phyloP scores from a whole-genome alignment of 139 green algal species.

The Chlamydomonas asymmetrica region DNA sequence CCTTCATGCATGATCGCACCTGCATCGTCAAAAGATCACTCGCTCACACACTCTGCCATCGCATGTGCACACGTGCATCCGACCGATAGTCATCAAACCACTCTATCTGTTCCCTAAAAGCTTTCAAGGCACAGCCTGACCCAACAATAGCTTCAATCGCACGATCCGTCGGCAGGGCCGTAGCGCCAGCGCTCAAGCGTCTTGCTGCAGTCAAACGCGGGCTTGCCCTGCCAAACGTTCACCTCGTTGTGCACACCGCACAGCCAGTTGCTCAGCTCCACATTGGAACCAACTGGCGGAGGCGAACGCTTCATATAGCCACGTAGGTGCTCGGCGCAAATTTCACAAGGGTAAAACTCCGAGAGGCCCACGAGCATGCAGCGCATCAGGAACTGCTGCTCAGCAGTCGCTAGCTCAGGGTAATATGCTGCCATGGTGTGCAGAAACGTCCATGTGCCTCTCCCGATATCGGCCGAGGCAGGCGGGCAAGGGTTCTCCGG shows the following conservation, averaged over 20 bases:
- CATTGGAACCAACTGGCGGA: constrained; percentile 21
- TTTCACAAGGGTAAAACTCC: constrained; percentile 60
- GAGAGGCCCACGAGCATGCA: constrained; percentile 43
- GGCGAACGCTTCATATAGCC: constrained; percentile 29
- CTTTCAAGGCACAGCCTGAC: too few relatives aligned
- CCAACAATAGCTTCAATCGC: too few relatives aligned
- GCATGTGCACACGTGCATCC: too few relatives aligned
- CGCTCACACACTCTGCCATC: too few relatives aligned
- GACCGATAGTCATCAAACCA: too few relatives aligned
- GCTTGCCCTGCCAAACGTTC: constrained; percentile 62
- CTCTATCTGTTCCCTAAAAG: too few relatives aligned
- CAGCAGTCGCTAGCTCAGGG: constrained; percentile 38
- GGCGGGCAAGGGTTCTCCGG: constrained; percentile 50
- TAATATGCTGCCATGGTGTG: constrained; percentile 69
- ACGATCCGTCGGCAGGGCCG: constrained; percentile 41
- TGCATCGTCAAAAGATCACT: too few relatives aligned
- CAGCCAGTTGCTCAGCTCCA: constrained; percentile 42
- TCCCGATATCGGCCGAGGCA: constrained; percentile 49
- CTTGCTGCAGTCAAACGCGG: constrained; percentile 53
- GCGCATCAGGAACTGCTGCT: constrained; percentile 52
- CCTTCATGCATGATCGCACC: too few relatives aligned
- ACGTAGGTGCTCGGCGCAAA: constrained; percentile 47
- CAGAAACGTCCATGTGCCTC: constrained; percentile 63
- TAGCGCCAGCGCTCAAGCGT: constrained; percentile 51
- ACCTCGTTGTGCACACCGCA: constrained; percentile 63